phyloP scores from a whole-genome alignment of 257 asterid species.

The Ajuga chamaepitys region DNA sequence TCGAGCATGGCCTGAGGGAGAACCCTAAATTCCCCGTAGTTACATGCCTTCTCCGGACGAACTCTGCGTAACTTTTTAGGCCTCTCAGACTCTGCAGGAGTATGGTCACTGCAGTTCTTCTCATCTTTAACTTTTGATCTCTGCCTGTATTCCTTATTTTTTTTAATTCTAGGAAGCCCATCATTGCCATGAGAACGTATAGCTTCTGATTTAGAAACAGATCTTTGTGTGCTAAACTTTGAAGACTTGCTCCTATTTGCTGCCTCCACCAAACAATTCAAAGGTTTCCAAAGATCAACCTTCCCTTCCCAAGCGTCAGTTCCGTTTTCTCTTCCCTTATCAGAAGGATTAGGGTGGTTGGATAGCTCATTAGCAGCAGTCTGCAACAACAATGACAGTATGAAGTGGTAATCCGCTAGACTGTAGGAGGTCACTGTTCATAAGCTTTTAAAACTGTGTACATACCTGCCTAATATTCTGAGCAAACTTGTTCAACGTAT shows the following conservation, averaged over 20 bases:
- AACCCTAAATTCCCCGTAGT: slow-evolving; percentile 48
- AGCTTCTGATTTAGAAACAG: slow-evolving; percentile 53
- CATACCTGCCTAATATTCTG: slow-evolving; percentile 68
- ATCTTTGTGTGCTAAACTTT: slow-evolving; percentile 48
- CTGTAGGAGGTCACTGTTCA: neutral
- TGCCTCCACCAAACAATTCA: slow-evolving; percentile 91
- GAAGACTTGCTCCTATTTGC: slow-evolving; percentile 88
- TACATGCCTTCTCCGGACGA: slow-evolving; percentile 60
- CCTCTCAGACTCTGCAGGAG: slow-evolving; percentile 52
- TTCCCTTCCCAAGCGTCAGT: slow-evolving; percentile 65
- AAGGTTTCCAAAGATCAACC: slow-evolving; percentile 90
- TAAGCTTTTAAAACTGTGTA: slow-evolving; percentile 10
- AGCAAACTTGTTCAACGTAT: slow-evolving; percentile 46
- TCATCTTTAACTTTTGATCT: slow-evolving; percentile 59
- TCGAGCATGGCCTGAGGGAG: slow-evolving; percentile 73
- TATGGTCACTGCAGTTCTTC: slow-evolving; percentile 38
- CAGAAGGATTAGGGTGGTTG: slow-evolving; percentile 27
- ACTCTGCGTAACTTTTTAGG: slow-evolving; percentile 59
- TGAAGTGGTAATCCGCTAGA: neutral
- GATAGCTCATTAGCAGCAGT: slow-evolving; percentile 61
- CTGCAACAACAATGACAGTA: slow-evolving; percentile 40
- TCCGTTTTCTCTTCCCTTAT: slow-evolving; percentile 45
- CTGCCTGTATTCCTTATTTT: slow-evolving; percentile 53
- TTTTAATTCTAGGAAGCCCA: slow-evolving; percentile 46
- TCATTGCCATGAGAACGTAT: slow-evolving; percentile 43